Evolutionary conservation across 495 filamentous ascomycete species (phyloP), one percentile per base, ranked within the genome.

Genomic region (Penicillium odoratum): DNA sequence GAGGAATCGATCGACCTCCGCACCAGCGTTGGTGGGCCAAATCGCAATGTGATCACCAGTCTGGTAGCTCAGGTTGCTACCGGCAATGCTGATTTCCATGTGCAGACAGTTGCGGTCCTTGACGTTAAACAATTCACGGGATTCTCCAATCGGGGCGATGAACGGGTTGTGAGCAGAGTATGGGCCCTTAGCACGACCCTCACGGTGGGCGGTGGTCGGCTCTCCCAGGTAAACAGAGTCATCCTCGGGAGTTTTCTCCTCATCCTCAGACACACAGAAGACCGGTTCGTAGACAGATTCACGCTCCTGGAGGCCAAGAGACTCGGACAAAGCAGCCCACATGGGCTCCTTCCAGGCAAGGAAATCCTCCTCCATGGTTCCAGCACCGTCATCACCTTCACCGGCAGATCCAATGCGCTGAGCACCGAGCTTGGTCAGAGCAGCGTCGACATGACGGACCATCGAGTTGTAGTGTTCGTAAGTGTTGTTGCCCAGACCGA

Each of bases 391-490:
- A 65, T 99, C 94, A 66, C 94, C 94, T 77, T 98, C 94, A 67
- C 94, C 94, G 31, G 92, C 91, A 42, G 85, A 77, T 9, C 93
- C 92, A 61, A 99, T 92, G 55, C 92, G 82, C 51, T 82, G 80
- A 18, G 89, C 94, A 56, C 94, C 94, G 29, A 93, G 78, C 64
- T 90, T 92, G 61, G 82, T 75, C 46, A 99, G 75, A 34, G 88
- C 87, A 60, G 86, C 83, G 71, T 96, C 85, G 56, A 96, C 85
- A 57, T 91, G 88, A 57, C 94, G 91, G 55, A 99, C 93, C 91
- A 99, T 96, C 38, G 90, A 88, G 75, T 99, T 97, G 82, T 98
- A 99, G 78, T 99, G 95, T 66, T 99, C 94, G 63, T 99, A 99
- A 28, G 94, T 99, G 78, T 99, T 99, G 81, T 99, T 83, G 60